phyloP scores from a whole-genome alignment of 2,329 filamentous ascomycete genomes.

The Microsporum audouinii region DNA sequence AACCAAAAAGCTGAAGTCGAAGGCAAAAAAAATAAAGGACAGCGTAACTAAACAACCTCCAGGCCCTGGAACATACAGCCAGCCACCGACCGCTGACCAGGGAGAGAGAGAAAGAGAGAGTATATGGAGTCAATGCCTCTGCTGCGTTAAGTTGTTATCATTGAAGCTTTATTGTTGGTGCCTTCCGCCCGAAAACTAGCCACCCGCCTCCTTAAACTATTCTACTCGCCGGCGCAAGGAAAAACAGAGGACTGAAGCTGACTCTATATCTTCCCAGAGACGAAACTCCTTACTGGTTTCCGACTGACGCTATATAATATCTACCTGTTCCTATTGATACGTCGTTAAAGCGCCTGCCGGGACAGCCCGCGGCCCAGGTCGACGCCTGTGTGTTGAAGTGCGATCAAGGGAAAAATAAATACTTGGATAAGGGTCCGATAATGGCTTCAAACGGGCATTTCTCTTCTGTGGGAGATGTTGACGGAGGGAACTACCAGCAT shows the following conservation, averaged over 20 bases:
- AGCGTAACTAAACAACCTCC: neutral
- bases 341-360: neutral
- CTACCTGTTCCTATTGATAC: neutral
- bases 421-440: slow-evolving; percentile 9
- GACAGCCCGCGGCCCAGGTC: neutral
- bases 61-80: neutral
- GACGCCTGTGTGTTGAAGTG: neutral
- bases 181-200: neutral
- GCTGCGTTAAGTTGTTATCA: neutral
- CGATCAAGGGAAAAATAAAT: neutral
- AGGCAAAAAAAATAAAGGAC: neutral
- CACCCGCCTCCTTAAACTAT: neutral
- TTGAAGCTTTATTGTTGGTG: neutral
- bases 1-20: neutral
- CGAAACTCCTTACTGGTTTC: neutral
- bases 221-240: neutral
- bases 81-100: neutral
- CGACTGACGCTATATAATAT: neutral
- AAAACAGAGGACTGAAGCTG: neutral
- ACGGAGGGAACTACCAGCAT: slow-evolving; percentile 56
- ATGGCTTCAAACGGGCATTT: slow-evolving; percentile 39
- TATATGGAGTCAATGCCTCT: neutral
- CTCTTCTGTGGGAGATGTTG: slow-evolving; percentile 31
- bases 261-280: neutral
- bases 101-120: neutral